Conservation (phyloP, 2,329 filamentous ascomycete species). For the Blastomyces percursus region DNA sequence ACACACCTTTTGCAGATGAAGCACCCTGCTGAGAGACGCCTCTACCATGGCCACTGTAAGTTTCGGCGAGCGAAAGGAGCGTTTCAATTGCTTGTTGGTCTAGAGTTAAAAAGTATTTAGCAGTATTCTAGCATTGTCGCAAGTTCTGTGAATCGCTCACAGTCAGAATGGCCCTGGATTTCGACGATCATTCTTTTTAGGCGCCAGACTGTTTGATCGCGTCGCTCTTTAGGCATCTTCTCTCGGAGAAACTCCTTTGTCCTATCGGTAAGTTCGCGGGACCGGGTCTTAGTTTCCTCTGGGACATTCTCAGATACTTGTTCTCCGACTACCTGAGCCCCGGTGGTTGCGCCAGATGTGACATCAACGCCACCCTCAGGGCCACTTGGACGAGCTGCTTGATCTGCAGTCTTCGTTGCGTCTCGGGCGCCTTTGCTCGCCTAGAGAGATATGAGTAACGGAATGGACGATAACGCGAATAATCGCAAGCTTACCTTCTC, state of each 20-base stretch:
- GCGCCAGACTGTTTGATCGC: constrained; percentile 82
- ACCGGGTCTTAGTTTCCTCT: constrained; percentile 42
- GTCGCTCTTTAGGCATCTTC: constrained; percentile 87
- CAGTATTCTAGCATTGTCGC: background rate
- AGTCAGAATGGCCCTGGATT: constrained; percentile 90
- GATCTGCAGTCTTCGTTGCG: constrained; percentile 44
- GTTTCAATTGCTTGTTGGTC: constrained; percentile 84
- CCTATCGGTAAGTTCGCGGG: constrained; percentile 30
- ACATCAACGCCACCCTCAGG: background rate
- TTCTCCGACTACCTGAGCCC: constrained; percentile 33
- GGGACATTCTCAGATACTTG: constrained; percentile 53
- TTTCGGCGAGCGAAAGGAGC: constrained; percentile 70
- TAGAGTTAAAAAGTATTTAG: constrained; percentile 20
- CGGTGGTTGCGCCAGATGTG: constrained; percentile 26
- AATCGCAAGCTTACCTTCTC: constrained; percentile 37
- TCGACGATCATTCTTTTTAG: constrained; percentile 98
- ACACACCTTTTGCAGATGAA: constrained; percentile 61
- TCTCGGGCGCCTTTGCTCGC: constrained; percentile 43
- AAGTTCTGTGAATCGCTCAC: constrained; percentile 33
- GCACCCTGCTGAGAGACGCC: constrained; percentile 52
- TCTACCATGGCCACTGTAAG: constrained; percentile 67
- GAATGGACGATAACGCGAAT: background rate
- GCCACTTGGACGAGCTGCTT: constrained; percentile 27
- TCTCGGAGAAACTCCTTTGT: constrained; percentile 65
- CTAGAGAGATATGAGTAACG: constrained; percentile 6